Evolutionary conservation across 768 basidiomycete genomes (phyloP).

Genomic region (Lentinula edodes): DNA sequence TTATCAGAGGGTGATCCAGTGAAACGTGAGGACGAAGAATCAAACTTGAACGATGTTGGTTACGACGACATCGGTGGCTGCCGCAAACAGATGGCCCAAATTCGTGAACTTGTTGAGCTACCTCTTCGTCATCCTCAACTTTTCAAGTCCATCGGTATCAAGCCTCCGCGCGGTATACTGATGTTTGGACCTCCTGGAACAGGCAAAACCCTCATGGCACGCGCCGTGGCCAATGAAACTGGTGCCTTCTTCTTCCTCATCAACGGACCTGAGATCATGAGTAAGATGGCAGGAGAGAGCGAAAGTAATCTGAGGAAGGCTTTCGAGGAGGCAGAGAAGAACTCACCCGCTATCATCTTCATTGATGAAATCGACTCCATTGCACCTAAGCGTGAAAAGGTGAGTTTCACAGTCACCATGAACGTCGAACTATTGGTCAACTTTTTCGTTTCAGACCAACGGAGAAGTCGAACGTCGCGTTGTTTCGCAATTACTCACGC

Average conservation of each 20-base stretch:
- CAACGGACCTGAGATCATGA: conserved; percentile 99
- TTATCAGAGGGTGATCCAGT: conserved; percentile 90
- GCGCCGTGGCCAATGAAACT: conserved; percentile 98
- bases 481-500: conserved; percentile 94
- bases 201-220: conserved; percentile 99
- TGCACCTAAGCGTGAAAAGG: conserved; percentile 99
- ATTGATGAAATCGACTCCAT: conserved; percentile 99
- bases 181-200: conserved; percentile 99
- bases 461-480: conserved; percentile 99
- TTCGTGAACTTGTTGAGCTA: conserved; percentile 97
- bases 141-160: conserved; percentile 99
- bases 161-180: conserved; percentile 97
- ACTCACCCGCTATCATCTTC: conserved; percentile 99
- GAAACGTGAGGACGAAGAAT: conserved; percentile 98
- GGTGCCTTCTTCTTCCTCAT: conserved; percentile 99
- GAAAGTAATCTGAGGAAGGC: conserved; percentile 98
- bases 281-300: conserved; percentile 99
- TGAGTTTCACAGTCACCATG: conserved; percentile 20
- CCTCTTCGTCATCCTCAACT: conserved; percentile 98
- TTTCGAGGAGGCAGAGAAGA: conserved; percentile 99
- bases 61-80: conserved; percentile 99
- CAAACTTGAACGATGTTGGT: conserved; percentile 93
- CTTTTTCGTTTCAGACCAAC: conserved; percentile 62
- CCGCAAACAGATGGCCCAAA: conserved; percentile 99
- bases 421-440: not conserved